A percentile compares a stretch with the other conserved stretches of the same genome.
phyloP scores from a whole-genome alignment of 2,329 filamentous ascomycete species.

The Exophiala sp. region DNA sequence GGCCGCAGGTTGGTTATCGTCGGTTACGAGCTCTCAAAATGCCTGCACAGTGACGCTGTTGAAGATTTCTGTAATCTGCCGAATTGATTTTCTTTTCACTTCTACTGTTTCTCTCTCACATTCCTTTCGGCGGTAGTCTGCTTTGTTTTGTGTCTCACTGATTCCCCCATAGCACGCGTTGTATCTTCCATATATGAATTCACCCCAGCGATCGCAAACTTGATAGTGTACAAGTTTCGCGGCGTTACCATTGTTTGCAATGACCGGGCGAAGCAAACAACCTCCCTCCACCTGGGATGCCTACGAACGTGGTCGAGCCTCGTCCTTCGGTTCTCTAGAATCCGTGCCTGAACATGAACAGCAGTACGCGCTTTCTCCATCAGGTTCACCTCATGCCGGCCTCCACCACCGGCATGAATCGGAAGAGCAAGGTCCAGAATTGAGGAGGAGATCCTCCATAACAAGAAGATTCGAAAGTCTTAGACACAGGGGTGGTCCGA shows the following conservation, averaged over 20 bases:
- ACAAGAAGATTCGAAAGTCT: slow-evolving; percentile 49
- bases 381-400: slow-evolving; percentile 13
- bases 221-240: not conserved
- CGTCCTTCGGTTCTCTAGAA: slow-evolving; percentile 30
- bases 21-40: slow-evolving; percentile 1
- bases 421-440: slow-evolving; percentile 19
- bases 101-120: not conserved
- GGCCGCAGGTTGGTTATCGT: slow-evolving; percentile 8
- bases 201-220: not conserved
- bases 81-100: not conserved
- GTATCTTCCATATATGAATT: not conserved
- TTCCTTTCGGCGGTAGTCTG: not conserved
- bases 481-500: slow-evolving; percentile 76
- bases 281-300: slow-evolving; percentile 30
- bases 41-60: slow-evolving; percentile 5
- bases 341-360: slow-evolving; percentile 30
- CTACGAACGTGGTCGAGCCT: slow-evolving; percentile 32
- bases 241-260: slow-evolving; percentile 5
- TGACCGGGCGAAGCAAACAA: slow-evolving; percentile 24
- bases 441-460: slow-evolving; percentile 36
- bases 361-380: slow-evolving; percentile 21
- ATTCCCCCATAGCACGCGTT: not conserved
- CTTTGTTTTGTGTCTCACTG: too few relatives aligned
- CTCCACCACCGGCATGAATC: slow-evolving; percentile 16
- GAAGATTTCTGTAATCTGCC: not conserved